Base-by-base conservation (phyloP, 306 rosid species). In the Trifolium dubium region DNA sequence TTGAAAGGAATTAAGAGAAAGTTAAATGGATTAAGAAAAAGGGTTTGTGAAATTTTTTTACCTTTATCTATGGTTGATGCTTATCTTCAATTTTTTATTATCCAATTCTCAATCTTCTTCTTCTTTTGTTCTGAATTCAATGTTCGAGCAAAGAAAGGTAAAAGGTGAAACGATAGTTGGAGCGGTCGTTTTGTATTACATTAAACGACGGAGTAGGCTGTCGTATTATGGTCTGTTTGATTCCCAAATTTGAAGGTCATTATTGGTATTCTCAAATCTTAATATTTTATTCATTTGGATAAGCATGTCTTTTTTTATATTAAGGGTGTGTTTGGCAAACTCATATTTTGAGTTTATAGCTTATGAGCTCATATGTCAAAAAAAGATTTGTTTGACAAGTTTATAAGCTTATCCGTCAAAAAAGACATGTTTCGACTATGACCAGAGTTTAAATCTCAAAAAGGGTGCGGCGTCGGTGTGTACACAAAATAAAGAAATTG, bases 1-100 rank as follows among this genome's bases (percentile, higher is more conserved):
- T 10, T 50, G 50, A 63, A 15, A 74, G 41, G 61, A 77, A 69
- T 54, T 79, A 61, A 53, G 34, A 15, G 15, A 32, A 46, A 0
- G 15, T 5, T 6, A 34, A 13, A 23, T 32, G 6, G n/a, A 69
- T 28, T 30, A 43, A 5, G 71, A n/a, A 40, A 28, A 17, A 63
- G 54, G 72, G 15, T 40, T 53, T 5, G 51, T 19, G 32, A 49
- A 35, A 41, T 4, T 23, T 23, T 23, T 69, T 60, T 11, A 53
- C 74, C 70, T 61, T 75, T 4, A 80, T 53, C 61, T 55, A 72
- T 34, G 50, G 39, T 74, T 0, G 40, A 41, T 59, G 64, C 59
- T 55, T 67, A 72, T 79, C 83, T 47, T 66, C 55, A 73, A 67
- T 4, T 19, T 54, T 3, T 8, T 23, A 23, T 11, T 46, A 37